Evolutionary conservation across 208 protist species (phyloP).

Genomic region (Acanthamoeba castellanii): DNA sequence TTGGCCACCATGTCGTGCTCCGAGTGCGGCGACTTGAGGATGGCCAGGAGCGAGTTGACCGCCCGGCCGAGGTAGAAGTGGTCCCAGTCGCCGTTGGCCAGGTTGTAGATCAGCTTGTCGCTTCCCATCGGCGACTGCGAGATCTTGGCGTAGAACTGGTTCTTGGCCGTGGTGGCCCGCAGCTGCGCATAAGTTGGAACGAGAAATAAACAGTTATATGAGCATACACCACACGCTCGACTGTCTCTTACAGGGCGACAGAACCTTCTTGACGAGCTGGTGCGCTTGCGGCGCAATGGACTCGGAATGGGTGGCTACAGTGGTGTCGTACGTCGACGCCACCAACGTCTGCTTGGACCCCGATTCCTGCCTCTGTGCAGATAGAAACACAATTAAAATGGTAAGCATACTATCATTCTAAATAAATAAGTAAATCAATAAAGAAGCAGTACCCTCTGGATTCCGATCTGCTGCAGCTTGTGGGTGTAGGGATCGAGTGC

Average conservation of each 20-base stretch:
- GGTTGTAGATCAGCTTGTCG: neutral
- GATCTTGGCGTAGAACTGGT: neutral
- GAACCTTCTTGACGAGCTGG: constrained; percentile 50
- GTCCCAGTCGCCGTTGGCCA: constrained; percentile 83
- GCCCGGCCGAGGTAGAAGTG: constrained; percentile 91
- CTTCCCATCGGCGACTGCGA: neutral
- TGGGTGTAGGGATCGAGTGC: constrained; percentile 94
- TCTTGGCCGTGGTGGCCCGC: neutral
- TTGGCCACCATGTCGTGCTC: constrained; percentile 90
- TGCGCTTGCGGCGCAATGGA: neutral
- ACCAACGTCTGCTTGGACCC: neutral
- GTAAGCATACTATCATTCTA: neutral
- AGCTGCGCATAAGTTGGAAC: neutral
- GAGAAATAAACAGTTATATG: neutral
- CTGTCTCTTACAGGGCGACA: constrained; percentile 18
- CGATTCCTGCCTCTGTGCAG: constrained; percentile 7
- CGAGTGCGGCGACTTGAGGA: constrained; percentile 83
- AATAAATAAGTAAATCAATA: neutral
- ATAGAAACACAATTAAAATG: neutral
- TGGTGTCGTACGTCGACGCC: neutral
- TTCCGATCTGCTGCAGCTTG: constrained; percentile 59
- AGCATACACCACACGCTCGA: neutral
- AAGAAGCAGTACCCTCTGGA: neutral
- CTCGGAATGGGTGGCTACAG: neutral
- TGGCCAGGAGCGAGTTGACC: constrained; percentile 91